phyloP scores from a whole-genome alignment of 129 eudicot genomes.

The Tagetes erecta region DNA sequence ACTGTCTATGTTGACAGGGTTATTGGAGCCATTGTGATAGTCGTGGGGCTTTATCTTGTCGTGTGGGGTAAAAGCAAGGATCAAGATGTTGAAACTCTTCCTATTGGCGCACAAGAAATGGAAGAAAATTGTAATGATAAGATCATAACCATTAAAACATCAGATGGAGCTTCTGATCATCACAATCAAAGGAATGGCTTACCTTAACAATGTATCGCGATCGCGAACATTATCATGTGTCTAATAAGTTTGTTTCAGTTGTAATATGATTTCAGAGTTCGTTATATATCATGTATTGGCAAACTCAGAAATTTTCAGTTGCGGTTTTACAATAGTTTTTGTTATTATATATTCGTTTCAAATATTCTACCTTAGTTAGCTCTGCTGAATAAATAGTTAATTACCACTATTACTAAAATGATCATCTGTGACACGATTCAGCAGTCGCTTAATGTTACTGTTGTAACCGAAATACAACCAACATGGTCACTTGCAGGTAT shows the following conservation, averaged over 20 bases:
- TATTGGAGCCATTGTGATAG: constrained; percentile 70
- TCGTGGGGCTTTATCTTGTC: constrained; percentile 73
- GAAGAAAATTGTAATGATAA: constrained; percentile 28
- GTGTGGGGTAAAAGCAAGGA: constrained; percentile 92
- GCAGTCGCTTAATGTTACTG: no score
- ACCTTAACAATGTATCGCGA: not conserved
- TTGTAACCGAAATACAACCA: no score
- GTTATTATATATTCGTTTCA: not conserved
- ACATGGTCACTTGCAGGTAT: not conserved
- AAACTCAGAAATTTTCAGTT: not conserved
- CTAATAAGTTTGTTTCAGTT: constrained; percentile 12
- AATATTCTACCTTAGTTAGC: not conserved
- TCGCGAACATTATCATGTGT: not conserved
- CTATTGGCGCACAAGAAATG: constrained; percentile 22
- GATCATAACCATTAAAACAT: constrained; percentile 34
- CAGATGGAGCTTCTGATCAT: constrained; percentile 21
- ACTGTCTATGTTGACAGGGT: constrained; percentile 46
- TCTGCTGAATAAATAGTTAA: no score
- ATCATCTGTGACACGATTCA: no score
- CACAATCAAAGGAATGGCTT: not conserved
- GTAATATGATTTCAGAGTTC: no score
- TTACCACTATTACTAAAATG: no score
- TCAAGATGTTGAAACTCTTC: constrained; percentile 28
- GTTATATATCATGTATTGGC: no score
- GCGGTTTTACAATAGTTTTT: not conserved